Base-by-base conservation (phyloP, 169 alveolate genomes). In the Plasmodium relictum region DNA sequence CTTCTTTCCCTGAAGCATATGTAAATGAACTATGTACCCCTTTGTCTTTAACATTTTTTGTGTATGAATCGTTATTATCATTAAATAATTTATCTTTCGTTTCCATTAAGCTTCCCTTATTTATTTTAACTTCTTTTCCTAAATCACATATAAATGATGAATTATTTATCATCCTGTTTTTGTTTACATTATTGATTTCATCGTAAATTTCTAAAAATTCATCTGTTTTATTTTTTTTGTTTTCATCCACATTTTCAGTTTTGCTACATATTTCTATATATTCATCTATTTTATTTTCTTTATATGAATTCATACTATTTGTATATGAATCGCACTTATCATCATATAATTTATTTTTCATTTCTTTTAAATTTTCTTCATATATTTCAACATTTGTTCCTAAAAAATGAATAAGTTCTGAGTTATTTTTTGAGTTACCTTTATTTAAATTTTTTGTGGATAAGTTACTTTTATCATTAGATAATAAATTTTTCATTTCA, bases 141-240 rank as follows among this genome's bases (percentile, higher is more conserved):
- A 69, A 72, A 24, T 50, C 86, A 54, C 52, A 50, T 8, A 20
- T 54, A 54, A 72, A 72, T 6, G 70, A 72, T n/a, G 24, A 22
- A 61, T 61, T 61, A 12, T 61, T 61, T 31, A 22, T 61, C 7
- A 61, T 1, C 16, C n/a, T 61, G 14, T 61, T 54, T 54, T 54
- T 54, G 8, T 54, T 54, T 54, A 12, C 22, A 54, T 54, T 54
- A 12, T 41, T 66, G 39, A 24, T 65, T 68, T 68, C 54, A 31
- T 63, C 58, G 24, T 76, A 66, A 6, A 63, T 76, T 42, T 76
- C 89, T 62, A 65, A 44, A 65, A 63, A 63, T 8, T 63, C 76
- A 52, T 63, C 74, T 54, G 31, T 45, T 41, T 63, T n/a, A 7
- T 18, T 56, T 18, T 22, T 44, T 52, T 14, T 58, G 14, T 62